A percentile compares a stretch with the other conserved stretches of the same genome.
Evolutionary conservation across 2,329 filamentous ascomycete species (phyloP).

Genomic region (Septoria linicola): DNA sequence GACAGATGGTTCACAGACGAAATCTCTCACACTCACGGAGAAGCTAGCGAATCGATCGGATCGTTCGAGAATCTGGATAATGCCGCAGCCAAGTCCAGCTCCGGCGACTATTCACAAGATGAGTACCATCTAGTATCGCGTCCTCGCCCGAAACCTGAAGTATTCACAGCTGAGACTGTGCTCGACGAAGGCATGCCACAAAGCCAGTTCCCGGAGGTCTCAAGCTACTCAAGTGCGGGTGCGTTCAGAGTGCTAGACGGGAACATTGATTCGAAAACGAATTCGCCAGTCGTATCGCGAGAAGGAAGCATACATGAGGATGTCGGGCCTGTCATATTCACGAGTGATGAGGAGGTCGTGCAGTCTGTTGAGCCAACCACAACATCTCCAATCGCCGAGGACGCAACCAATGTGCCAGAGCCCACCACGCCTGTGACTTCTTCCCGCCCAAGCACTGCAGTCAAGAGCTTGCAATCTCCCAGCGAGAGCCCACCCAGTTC

Average conservation of each 20-base stretch:
- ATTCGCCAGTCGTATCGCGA: slow-evolving; percentile 2
- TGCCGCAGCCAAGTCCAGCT: background rate
- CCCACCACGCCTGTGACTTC: background rate
- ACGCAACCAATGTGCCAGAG: no score
- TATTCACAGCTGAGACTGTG: slow-evolving; percentile 5
- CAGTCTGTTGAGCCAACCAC: background rate
- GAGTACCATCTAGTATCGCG: background rate
- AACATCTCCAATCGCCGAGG: background rate
- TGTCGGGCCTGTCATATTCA: no score
- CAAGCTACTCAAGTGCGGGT: slow-evolving; percentile 8
- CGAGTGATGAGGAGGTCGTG: background rate
- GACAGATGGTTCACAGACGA: background rate
- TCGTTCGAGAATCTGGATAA: background rate
- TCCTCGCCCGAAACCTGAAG: background rate
- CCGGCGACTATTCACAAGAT: background rate
- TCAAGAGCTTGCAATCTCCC: slow-evolving; percentile 7
- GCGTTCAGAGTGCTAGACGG: slow-evolving; percentile 3
- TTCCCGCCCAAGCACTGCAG: background rate
- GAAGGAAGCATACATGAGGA: background rate
- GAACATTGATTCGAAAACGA: slow-evolving; percentile 12
- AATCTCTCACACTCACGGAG: background rate
- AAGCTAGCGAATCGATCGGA: background rate
- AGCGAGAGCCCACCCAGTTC: slow-evolving; percentile 2
- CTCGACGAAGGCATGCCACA: background rate
- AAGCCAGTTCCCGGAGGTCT: background rate